Conservation (phyloP, 495 filamentous ascomycete genomes). For the Neurospora sp. region DNA sequence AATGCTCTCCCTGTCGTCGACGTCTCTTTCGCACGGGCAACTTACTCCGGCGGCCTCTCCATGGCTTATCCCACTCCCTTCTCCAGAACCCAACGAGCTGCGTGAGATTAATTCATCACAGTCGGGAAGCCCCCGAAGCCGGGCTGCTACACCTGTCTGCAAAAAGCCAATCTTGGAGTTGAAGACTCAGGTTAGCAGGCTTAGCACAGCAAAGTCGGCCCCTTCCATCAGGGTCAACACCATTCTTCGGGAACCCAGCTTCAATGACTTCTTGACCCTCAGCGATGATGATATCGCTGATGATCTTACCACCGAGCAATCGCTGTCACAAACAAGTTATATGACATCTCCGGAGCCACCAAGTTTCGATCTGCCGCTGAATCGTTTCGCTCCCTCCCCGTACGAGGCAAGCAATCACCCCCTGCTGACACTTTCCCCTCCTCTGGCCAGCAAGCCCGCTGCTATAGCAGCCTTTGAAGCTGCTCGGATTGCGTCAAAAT, state of each 20-base stretch:
- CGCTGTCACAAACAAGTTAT: background rate
- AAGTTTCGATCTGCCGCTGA: constrained; percentile 8
- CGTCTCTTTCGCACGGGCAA: background rate
- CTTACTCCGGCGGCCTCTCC: constrained; percentile 13
- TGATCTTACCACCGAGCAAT: background rate
- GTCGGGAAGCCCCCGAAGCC: background rate
- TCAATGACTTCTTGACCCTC: constrained; percentile 35
- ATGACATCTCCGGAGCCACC: constrained; percentile 2
- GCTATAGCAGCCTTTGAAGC: constrained; percentile 30
- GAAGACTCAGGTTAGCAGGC: background rate
- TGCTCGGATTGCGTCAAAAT: constrained; percentile 28
- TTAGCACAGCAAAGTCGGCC: background rate
- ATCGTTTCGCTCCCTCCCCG: constrained; percentile 3
- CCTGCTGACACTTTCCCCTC: constrained; percentile 19
- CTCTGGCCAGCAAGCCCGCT: constrained; percentile 19
- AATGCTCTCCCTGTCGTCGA: background rate
- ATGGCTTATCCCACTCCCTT: constrained; percentile 11
- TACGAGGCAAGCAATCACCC: background rate
- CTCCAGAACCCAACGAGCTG: background rate
- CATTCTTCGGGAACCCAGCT: constrained; percentile 29
- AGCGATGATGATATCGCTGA: constrained; percentile 40
- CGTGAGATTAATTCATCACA: background rate
- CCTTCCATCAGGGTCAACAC: constrained; percentile 1
- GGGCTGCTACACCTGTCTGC: background rate
- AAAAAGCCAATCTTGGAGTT: background rate